phyloP scores from a whole-genome alignment of 768 basidiomycete species.

The Suillus sp. region DNA sequence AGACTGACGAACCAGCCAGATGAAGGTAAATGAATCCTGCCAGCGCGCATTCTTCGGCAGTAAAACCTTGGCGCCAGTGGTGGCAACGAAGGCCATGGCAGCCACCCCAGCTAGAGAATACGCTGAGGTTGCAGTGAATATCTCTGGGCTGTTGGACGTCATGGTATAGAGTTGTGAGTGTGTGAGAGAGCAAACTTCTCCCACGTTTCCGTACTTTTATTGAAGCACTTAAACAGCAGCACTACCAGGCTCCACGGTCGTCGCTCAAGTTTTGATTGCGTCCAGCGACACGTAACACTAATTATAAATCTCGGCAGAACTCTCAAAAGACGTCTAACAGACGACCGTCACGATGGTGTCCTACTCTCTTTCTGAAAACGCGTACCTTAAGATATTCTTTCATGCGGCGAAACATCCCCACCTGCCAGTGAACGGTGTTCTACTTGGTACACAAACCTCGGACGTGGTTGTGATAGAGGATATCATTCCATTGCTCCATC shows the following conservation, averaged over 20 bases:
- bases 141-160: slow-evolving; percentile 20
- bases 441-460: slow-evolving; percentile 56
- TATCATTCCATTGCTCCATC: slow-evolving; percentile 76
- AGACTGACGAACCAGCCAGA: slow-evolving; percentile 65
- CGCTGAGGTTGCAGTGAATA: slow-evolving; percentile 63
- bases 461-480: slow-evolving; percentile 55
- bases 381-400: slow-evolving; percentile 74
- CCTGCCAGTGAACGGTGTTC: slow-evolving; percentile 71
- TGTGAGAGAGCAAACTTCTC: not conserved
- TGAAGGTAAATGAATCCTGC: slow-evolving; percentile 70
- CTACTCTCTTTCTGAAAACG: slow-evolving; percentile 59
- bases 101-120: slow-evolving; percentile 65
- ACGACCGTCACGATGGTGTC: slow-evolving; percentile 29
- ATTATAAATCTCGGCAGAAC: not conserved
- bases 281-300: not conserved
- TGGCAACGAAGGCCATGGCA: slow-evolving; percentile 51
- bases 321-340: not conserved
- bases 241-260: not conserved
- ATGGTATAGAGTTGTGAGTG: slow-evolving; percentile 14
- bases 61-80: slow-evolving; percentile 51
- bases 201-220: slow-evolving; percentile 8
- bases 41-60: slow-evolving; percentile 64
- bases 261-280: not conserved
- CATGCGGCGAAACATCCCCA: slow-evolving; percentile 84
- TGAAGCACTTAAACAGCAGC: not conserved